phyloP scores from a whole-genome alignment of 2,329 filamentous ascomycete genomes.

The Cercospora sojina region DNA sequence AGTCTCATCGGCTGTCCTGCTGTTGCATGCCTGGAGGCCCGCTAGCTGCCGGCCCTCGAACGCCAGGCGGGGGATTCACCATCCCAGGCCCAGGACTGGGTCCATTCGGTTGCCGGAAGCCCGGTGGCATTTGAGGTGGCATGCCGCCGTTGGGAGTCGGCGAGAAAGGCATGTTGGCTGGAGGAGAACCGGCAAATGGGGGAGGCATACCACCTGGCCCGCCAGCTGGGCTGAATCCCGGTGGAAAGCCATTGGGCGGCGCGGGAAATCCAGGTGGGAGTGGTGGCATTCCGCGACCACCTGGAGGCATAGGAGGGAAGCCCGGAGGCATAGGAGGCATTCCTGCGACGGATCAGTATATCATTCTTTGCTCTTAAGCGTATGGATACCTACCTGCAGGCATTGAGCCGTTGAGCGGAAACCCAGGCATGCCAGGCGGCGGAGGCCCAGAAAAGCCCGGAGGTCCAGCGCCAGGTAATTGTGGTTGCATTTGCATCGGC shows the following conservation, averaged over 20 bases:
- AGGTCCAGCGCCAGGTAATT: constrained; percentile 51
- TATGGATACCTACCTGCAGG: constrained; percentile 25
- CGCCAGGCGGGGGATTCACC: constrained; percentile 23
- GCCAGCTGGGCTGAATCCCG: constrained; percentile 39
- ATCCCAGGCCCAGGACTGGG: constrained; percentile 22
- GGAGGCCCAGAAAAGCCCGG: constrained; percentile 30
- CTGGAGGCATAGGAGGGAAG: constrained; percentile 26
- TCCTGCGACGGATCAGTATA: constrained; percentile 19
- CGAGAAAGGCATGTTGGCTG: constrained; percentile 34
- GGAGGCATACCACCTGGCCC: constrained; percentile 25
- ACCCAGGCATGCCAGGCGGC: constrained; percentile 38
- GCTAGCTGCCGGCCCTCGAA: constrained; percentile 20
- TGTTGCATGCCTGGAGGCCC: constrained; percentile 16
- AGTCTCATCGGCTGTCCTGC: constrained; percentile 10
- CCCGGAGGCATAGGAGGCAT: constrained; percentile 30
- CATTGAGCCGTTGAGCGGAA: constrained; percentile 22
- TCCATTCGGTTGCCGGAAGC: constrained; percentile 21
- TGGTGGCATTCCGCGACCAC: constrained; percentile 30
- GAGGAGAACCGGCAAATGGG: constrained; percentile 34
- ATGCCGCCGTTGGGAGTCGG: constrained; percentile 36
- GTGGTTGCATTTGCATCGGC: constrained; percentile 52
- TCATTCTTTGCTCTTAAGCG: neutral
- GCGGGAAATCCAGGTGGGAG: constrained; percentile 41
- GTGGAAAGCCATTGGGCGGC: constrained; percentile 40
- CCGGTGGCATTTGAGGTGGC: constrained; percentile 21